Evolutionary conservation across 768 basidiomycete species (phyloP).

Genomic region (Tephrocybe sp.): DNA sequence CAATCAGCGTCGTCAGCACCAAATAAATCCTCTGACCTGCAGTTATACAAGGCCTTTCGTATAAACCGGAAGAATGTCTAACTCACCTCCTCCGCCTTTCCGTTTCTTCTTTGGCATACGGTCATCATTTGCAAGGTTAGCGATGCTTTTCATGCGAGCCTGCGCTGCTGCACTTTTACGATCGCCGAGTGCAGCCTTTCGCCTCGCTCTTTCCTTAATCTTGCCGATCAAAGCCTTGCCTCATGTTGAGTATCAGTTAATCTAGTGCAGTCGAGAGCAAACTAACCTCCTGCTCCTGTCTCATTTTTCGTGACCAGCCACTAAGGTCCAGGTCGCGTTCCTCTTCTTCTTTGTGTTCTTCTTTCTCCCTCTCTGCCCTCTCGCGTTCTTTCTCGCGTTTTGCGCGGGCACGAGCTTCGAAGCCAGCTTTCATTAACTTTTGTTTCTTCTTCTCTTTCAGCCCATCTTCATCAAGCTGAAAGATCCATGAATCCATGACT

Average conservation of each 20-base stretch:
- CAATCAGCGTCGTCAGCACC: slow-evolving; percentile 95
- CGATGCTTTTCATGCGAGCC: slow-evolving; percentile 94
- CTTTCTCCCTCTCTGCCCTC: slow-evolving; percentile 65
- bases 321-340: slow-evolving; percentile 70
- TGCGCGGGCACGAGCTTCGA: slow-evolving; percentile 83
- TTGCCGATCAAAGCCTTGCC: slow-evolving; percentile 81
- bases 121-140: slow-evolving; percentile 87
- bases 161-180: slow-evolving; percentile 95
- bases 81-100: slow-evolving; percentile 75
- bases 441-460: slow-evolving; percentile 96
- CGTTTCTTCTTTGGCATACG: slow-evolving; percentile 81
- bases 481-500: background rate
- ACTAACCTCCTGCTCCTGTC: slow-evolving; percentile 78
- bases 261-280: too few relatives aligned
- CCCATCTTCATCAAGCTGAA: slow-evolving; percentile 82
- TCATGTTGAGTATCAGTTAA: slow-evolving; percentile 7
- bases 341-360: slow-evolving; percentile 76
- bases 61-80: background rate
- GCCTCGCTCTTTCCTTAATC: slow-evolving; percentile 81
- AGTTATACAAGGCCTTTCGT: slow-evolving; percentile 7
- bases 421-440: slow-evolving; percentile 88
- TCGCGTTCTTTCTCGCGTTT: slow-evolving; percentile 89
- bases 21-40: slow-evolving; percentile 78
- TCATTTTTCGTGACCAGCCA: slow-evolving; percentile 74
- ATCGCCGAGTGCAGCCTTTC: slow-evolving; percentile 82